Evolutionary conservation across 768 basidiomycete genomes (phyloP), one percentile per base, ranked within the genome.

Genomic region (Pleurotus platypus): DNA sequence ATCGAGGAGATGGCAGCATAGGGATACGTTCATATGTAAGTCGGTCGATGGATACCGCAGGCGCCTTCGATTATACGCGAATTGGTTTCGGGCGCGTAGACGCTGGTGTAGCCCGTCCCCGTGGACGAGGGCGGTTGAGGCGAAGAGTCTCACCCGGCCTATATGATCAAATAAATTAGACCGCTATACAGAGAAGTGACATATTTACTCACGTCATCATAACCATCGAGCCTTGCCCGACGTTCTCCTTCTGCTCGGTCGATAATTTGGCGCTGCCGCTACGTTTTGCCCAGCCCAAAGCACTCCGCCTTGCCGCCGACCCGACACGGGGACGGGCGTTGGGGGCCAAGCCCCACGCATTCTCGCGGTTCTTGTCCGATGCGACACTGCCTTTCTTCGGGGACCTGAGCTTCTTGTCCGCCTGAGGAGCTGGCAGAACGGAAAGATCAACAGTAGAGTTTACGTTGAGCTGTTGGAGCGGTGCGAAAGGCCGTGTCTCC

Each of bases 231-330:
- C 64, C 75, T 59, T 71, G 67, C 13, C 68, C 67, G 66, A 57
- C 71, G 43, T 84, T 85, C 68, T 86, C 83, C 66, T 86, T 81
- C 61, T 80, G 80, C 58, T 82, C 85, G 47, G 64, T 74, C 51
- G 69, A 80, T 57, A 66, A 70, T 69, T 75, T 85, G 69, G 63
- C 53, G 27, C 78, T 80, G 0, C 70, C 75, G 61, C 78, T 82
- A 37, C 83, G 80, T 71, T 89, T 90, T 42, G 83, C 71, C 84
- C 80, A 84, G 1, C 87, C 88, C 1, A 83, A 73, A 0, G 81
- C 80, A 0, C 72, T 75, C n/a, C 86, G 76, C 11, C 85, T 75
- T 0, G 81, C 74, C n/a, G 72, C 76, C 0, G 84, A 85, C 2
- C 72, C 77, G 46, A 84, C 81, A 22, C 81, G 75, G 13, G 85